phyloP scores from a whole-genome alignment of 345 rosid genomes.

The Citrus unshiu region DNA sequence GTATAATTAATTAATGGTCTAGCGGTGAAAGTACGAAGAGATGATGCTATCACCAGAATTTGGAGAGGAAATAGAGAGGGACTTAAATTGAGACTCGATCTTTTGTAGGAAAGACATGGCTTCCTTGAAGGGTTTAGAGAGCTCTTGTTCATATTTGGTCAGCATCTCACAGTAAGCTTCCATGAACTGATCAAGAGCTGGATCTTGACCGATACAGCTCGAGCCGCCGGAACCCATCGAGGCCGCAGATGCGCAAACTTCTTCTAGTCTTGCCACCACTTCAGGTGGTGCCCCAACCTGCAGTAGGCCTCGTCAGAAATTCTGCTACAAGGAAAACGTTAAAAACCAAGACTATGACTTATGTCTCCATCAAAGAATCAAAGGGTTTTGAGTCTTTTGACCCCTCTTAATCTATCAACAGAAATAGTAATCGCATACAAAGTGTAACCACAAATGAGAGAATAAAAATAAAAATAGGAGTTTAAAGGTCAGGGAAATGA shows the following conservation, averaged over 20 bases:
- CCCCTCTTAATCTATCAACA: conserved; percentile 13
- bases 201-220: conserved; percentile 74
- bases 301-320: background rate
- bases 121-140: conserved; percentile 92
- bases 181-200: conserved; percentile 98
- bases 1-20: background rate
- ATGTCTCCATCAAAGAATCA: conserved; percentile 14
- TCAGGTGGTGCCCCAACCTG: conserved; percentile 98
- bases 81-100: conserved; percentile 81
- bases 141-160: conserved; percentile 89
- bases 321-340: background rate
- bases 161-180: conserved; percentile 99
- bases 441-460: background rate
- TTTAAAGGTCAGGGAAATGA: background rate
- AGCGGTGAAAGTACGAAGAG: background rate
- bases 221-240: conserved; percentile 34
- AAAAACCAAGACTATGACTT: background rate
- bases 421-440: background rate
- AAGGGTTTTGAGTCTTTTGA: conserved; percentile 10
- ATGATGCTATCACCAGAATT: conserved; percentile 50
- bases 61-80: conserved; percentile 58
- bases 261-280: conserved; percentile 76
- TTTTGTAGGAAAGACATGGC: conserved; percentile 85
- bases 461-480: background rate
- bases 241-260: conserved; percentile 65